Conservation (phyloP, 2,329 filamentous ascomycete species). For the Aspergillus texensis region DNA sequence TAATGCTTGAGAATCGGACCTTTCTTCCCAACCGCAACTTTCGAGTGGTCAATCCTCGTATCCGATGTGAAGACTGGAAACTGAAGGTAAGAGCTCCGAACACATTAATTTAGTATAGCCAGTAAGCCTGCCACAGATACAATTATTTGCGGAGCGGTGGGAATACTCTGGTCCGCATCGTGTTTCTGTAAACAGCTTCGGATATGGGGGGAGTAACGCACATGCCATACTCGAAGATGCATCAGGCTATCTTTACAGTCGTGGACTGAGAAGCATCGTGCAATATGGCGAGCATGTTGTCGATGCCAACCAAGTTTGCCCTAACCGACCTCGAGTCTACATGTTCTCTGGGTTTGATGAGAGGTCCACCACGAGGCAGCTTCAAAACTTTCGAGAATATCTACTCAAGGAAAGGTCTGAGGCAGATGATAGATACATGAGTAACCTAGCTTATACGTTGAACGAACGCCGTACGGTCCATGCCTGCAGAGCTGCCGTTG, state of each 20-base stretch:
- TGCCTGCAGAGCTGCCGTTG: conserved; percentile 20
- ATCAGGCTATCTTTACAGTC: conserved; percentile 7
- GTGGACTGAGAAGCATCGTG: neutral
- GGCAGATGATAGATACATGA: conserved; percentile 15
- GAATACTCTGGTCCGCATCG: conserved; percentile 18
- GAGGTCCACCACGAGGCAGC: conserved; percentile 16
- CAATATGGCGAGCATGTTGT: neutral
- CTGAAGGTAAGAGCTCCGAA: conserved; percentile 28
- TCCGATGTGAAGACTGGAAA: conserved; percentile 40
- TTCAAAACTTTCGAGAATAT: conserved; percentile 14
- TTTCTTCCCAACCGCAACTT: conserved; percentile 51
- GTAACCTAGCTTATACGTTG: conserved; percentile 26
- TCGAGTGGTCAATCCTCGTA: conserved; percentile 40
- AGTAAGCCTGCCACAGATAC: conserved; percentile 15
- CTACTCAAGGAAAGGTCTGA: neutral
- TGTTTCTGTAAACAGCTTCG: conserved; percentile 46
- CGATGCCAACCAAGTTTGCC: neutral
- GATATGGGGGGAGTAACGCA: conserved; percentile 51
- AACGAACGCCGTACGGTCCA: conserved; percentile 23
- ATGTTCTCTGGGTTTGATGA: conserved; percentile 30
- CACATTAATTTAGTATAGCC: too few species aligned
- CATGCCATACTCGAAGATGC: conserved; percentile 45
- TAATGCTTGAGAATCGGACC: conserved; percentile 49
- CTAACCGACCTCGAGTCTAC: conserved; percentile 14
- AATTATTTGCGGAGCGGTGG: conserved; percentile 23